phyloP scores from a whole-genome alignment of 2,329 filamentous ascomycete species.

The Alternaria triticimaculans region DNA sequence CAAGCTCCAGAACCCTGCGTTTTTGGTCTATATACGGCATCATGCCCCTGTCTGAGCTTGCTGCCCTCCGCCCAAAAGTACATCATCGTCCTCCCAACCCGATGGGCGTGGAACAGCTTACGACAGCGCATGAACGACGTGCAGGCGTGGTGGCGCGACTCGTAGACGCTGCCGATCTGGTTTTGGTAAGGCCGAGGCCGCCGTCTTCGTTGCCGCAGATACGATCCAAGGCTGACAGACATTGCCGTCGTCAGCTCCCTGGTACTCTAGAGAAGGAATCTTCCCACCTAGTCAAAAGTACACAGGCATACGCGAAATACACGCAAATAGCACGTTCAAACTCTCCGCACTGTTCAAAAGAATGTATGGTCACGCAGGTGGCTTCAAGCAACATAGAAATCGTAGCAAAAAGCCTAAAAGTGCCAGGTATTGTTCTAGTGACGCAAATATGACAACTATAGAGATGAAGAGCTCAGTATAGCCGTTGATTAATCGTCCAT shows the following conservation, averaged over 20 bases:
- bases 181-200: not conserved
- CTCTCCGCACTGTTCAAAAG: not conserved
- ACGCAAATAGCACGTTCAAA: not conserved
- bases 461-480: conserved; percentile 41
- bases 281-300: not conserved
- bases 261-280: not conserved
- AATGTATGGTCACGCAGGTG: conserved; percentile 50
- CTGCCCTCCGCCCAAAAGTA: not conserved
- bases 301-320: not conserved
- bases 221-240: not conserved
- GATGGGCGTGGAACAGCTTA: not conserved
- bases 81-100: conserved; percentile 1
- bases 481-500: conserved; percentile 56
- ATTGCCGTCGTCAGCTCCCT: not conserved
- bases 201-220: not conserved
- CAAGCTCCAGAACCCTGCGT: conserved; percentile 24
- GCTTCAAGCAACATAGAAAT: conserved; percentile 42
- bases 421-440: conserved; percentile 46
- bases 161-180: not conserved
- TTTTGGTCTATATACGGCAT: conserved; percentile 19
- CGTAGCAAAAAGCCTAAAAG: conserved; percentile 47
- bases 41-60: conserved; percentile 20
- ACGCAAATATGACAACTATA: conserved; percentile 57
- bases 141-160: not conserved
- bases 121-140: not conserved